phyloP scores from a whole-genome alignment of 2,329 filamentous ascomycete genomes.

The Alternaria incomplexa region DNA sequence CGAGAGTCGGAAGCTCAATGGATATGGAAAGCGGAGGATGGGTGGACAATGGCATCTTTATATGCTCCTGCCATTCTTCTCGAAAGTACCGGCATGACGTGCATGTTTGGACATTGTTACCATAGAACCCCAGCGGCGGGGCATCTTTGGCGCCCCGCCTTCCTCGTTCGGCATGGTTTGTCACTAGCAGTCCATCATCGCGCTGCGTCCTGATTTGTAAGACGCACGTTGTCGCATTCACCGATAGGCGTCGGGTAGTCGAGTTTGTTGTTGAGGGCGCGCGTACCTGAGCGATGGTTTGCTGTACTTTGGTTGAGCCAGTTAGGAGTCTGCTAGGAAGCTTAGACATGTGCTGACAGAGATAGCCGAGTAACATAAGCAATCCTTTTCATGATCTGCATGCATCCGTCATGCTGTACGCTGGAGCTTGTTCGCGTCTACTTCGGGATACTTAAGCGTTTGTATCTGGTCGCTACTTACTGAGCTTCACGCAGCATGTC shows the following conservation, averaged over 20 bases:
- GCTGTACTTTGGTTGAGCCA: background rate
- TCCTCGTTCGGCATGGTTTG: slow-evolving; percentile 11
- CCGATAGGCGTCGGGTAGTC: background rate
- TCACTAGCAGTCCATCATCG: slow-evolving; percentile 3
- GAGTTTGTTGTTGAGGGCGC: background rate
- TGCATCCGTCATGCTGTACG: background rate
- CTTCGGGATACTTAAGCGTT: background rate
- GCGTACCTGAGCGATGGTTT: background rate
- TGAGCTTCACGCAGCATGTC: background rate
- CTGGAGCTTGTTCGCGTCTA: background rate
- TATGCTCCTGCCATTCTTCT: slow-evolving; percentile 30
- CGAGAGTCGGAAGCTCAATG: background rate
- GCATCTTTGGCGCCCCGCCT: slow-evolving; percentile 23
- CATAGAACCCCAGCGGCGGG: slow-evolving; percentile 15
- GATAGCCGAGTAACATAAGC: slow-evolving; percentile 2
- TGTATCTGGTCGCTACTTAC: background rate
- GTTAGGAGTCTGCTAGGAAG: background rate
- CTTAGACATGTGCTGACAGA: slow-evolving; percentile 13
- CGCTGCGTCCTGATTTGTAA: slow-evolving; percentile 30
- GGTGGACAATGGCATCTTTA: slow-evolving; percentile 23
- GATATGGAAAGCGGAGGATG: background rate
- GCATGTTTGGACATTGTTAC: background rate
- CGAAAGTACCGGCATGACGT: slow-evolving; percentile 27
- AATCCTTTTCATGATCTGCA: background rate
- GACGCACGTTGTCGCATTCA: slow-evolving; percentile 2